Percentiles rank a stretch among this genome's conserved stretches.
These are phyloP conservation scores for Corylus heterophylla DNA, from an alignment of 306 rosid genomes.

Conservation along the genomic window DNA sequence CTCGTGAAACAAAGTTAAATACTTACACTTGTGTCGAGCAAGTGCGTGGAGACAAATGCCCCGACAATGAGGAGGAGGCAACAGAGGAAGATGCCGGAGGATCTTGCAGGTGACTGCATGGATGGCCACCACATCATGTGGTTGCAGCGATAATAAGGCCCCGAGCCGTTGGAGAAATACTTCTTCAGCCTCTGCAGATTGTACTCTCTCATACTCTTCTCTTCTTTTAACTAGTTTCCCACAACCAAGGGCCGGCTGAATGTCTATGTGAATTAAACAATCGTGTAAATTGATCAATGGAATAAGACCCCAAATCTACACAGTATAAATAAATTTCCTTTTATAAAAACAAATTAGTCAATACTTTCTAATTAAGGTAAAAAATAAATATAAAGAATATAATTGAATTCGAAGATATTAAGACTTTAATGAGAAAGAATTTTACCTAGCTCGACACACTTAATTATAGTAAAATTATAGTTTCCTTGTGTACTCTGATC, in stretches of 20 bases:
- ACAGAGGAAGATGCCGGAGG: conserved; percentile 29
- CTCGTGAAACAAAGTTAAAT: not conserved
- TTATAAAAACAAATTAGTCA: too few relatives aligned
- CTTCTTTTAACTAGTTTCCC: not conserved
- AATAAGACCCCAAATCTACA: too few relatives aligned
- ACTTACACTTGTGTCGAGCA: conserved; percentile 53
- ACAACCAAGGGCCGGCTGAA: not conserved
- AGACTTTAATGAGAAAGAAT: too few relatives aligned
- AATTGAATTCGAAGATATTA: too few relatives aligned
- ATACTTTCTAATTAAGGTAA: too few relatives aligned
- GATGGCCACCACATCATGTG: conserved; percentile 33
- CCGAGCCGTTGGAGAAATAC: conserved; percentile 1
- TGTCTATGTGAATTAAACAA: too few relatives aligned
- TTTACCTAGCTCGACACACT: too few relatives aligned
- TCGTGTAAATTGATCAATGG: not conserved
- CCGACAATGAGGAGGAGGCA: conserved; percentile 50
- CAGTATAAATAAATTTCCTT: too few relatives aligned
- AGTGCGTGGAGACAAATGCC: conserved; percentile 56
- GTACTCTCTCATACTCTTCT: conserved; percentile 22
- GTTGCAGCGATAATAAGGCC: conserved; percentile 27
- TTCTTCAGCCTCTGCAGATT: conserved; percentile 4
- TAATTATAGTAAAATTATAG: too few relatives aligned
- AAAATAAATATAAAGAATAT: too few relatives aligned
- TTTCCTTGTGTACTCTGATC: too few relatives aligned
- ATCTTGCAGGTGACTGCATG: conserved; percentile 47